Conservation (phyloP, 768 basidiomycete species). For the Megacollybia marginata region DNA sequence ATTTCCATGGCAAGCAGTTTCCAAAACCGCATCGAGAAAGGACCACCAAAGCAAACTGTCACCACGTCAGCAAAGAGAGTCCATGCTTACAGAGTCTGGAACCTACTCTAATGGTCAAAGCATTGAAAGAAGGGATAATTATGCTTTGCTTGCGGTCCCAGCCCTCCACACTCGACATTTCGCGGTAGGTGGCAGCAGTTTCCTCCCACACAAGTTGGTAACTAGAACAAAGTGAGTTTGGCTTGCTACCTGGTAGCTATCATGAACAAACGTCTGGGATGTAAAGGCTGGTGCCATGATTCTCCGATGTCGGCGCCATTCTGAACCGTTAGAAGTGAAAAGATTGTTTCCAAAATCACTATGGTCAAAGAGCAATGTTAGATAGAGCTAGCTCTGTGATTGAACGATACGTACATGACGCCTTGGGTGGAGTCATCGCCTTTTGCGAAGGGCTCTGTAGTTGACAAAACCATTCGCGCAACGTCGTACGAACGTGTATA, state of each 20-base stretch:
- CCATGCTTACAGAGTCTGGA: neutral
- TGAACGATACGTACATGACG: constrained; percentile 21
- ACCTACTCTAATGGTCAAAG: constrained; percentile 27
- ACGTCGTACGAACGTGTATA: constrained; percentile 41
- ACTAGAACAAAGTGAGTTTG: constrained; percentile 13
- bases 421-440: constrained; percentile 31
- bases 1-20: constrained; percentile 34
- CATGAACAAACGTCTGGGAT: constrained; percentile 28
- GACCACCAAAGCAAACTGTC: constrained; percentile 30
- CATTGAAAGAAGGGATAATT: constrained; percentile 23
- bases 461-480: constrained; percentile 29
- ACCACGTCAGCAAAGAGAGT: constrained; percentile 6
- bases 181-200: constrained; percentile 25
- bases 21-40: constrained; percentile 42
- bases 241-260: neutral
- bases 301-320: constrained; percentile 38
- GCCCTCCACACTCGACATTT: constrained; percentile 30
- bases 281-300: constrained; percentile 39
- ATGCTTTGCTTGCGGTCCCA: constrained; percentile 23
- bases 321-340: constrained; percentile 32
- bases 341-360: constrained; percentile 39
- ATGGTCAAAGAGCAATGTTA: neutral
- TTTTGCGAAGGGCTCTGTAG: constrained; percentile 26
- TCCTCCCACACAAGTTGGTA: constrained; percentile 36
- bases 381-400: constrained; percentile 14